Evolutionary conservation across 306 rosid genomes (phyloP).

Genomic region (Canavalia gladiata): DNA sequence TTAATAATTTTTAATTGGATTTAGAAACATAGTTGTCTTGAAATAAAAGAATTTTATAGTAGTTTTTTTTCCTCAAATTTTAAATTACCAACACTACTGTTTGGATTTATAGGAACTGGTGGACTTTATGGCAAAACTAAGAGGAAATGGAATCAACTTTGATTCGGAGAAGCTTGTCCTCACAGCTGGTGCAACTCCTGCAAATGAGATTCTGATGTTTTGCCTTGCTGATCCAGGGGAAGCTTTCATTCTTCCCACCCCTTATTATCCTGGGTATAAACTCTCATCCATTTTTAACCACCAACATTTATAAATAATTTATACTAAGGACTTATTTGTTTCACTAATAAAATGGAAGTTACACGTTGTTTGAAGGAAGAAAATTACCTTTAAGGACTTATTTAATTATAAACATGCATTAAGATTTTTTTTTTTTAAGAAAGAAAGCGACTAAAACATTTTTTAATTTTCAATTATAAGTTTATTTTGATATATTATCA

Average conservation of each 20-base stretch:
- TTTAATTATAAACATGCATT: too few relatives aligned
- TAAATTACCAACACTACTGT: not conserved
- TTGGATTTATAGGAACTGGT: constrained; percentile 61
- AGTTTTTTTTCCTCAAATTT: not conserved
- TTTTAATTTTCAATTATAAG: too few relatives aligned
- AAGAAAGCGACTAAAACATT: too few relatives aligned
- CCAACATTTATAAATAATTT: too few relatives aligned
- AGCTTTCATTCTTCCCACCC: constrained; percentile 88
- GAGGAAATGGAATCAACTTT: constrained; percentile 66
- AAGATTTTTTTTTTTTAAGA: too few relatives aligned
- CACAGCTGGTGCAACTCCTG: constrained; percentile 87
- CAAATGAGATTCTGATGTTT: constrained; percentile 88
- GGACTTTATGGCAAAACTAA: constrained; percentile 68
- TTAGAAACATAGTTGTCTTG: too few relatives aligned
- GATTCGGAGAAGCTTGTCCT: constrained; percentile 70
- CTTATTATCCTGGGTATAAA: constrained; percentile 90
- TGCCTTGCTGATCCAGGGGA: constrained; percentile 87
- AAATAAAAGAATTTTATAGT: not conserved
- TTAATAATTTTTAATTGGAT: too few relatives aligned
- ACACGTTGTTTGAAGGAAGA: too few relatives aligned
- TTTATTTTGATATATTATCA: too few relatives aligned
- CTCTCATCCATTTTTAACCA: not conserved
- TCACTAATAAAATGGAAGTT: too few relatives aligned
- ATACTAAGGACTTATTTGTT: too few relatives aligned
- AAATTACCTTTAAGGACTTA: too few relatives aligned